phyloP scores from a whole-genome alignment of 768 basidiomycete species.

The Lactarius pseudohatsudake region DNA sequence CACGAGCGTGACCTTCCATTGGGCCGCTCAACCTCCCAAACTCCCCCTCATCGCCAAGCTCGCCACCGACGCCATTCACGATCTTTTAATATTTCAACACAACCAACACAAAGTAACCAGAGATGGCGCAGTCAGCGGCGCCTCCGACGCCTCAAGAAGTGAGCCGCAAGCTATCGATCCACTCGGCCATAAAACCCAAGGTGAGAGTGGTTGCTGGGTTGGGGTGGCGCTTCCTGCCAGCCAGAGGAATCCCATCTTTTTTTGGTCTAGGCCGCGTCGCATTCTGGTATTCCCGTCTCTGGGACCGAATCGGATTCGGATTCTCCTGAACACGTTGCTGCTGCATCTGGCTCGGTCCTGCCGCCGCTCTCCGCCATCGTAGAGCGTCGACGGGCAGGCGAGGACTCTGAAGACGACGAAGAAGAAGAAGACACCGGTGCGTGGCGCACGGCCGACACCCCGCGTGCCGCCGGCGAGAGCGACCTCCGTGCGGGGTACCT shows the following conservation, averaged over 20 bases:
- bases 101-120: not conserved
- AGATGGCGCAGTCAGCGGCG: slow-evolving; percentile 38
- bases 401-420: slow-evolving; percentile 66
- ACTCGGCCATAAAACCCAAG: slow-evolving; percentile 55
- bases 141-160: slow-evolving; percentile 88
- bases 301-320: slow-evolving; percentile 89
- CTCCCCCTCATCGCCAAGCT: slow-evolving; percentile 18
- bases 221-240: slow-evolving; percentile 17
- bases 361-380: slow-evolving; percentile 64
- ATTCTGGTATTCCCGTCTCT: slow-evolving; percentile 46
- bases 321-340: slow-evolving; percentile 48
- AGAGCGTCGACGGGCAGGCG: slow-evolving; percentile 51
- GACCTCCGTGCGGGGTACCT: slow-evolving; percentile 92
- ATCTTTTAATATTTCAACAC: slow-evolving; percentile 1
- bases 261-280: slow-evolving; percentile 33
- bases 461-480: slow-evolving; percentile 55
- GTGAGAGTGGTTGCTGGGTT: slow-evolving; percentile 27
- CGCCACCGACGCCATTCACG: slow-evolving; percentile 2
- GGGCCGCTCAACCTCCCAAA: slow-evolving; percentile 9
- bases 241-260: slow-evolving; percentile 22
- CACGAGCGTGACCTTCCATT: slow-evolving; percentile 9
- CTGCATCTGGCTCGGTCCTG: slow-evolving; percentile 15
- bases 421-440: slow-evolving; percentile 78
- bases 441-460: slow-evolving; percentile 55
- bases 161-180: slow-evolving; percentile 79